phyloP scores from a whole-genome alignment of 345 rosid species.

The Punica granatum region DNA sequence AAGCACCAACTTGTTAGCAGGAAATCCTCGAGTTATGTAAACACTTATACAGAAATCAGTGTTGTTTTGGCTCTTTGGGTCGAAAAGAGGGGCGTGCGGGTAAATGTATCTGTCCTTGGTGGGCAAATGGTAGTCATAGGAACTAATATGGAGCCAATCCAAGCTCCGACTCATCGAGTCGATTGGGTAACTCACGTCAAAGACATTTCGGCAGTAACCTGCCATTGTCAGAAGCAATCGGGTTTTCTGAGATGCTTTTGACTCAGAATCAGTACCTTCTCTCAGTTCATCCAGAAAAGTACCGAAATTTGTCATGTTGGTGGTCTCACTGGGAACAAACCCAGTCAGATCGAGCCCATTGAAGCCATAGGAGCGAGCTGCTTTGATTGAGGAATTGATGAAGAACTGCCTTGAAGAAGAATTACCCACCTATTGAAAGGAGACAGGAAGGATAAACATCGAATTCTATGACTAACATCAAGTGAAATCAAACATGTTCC shows the following conservation, averaged over 20 bases:
- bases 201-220: background rate
- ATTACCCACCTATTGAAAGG: slow-evolving; percentile 9
- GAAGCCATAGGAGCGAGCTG: slow-evolving; percentile 25
- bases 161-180: slow-evolving; percentile 11
- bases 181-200: slow-evolving; percentile 14
- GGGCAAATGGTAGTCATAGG: slow-evolving; percentile 16
- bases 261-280: slow-evolving; percentile 13
- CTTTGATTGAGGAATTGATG: slow-evolving; percentile 19
- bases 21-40: slow-evolving; percentile 11
- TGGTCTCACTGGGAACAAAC: slow-evolving; percentile 9
- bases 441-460: background rate
- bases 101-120: slow-evolving; percentile 4
- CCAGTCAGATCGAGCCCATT: slow-evolving; percentile 21
- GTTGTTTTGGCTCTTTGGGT: slow-evolving; percentile 19
- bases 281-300: slow-evolving; percentile 19
- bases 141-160: slow-evolving; percentile 19
- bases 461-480: background rate
- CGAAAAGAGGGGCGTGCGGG: slow-evolving; percentile 19
- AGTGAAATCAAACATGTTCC: background rate
- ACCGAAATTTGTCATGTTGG: slow-evolving; percentile 14
- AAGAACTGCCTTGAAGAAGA: slow-evolving; percentile 17
- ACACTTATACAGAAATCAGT: slow-evolving; percentile 11
- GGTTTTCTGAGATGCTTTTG: slow-evolving; percentile 8
- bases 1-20: slow-evolving; percentile 14
- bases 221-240: slow-evolving; percentile 15